A percentile compares a stretch with the other conserved stretches of the same genome.
These are phyloP conservation scores for Kwoniella heveanensis DNA, from an alignment of 768 basidiomycete species.

Conservation along the genomic window DNA sequence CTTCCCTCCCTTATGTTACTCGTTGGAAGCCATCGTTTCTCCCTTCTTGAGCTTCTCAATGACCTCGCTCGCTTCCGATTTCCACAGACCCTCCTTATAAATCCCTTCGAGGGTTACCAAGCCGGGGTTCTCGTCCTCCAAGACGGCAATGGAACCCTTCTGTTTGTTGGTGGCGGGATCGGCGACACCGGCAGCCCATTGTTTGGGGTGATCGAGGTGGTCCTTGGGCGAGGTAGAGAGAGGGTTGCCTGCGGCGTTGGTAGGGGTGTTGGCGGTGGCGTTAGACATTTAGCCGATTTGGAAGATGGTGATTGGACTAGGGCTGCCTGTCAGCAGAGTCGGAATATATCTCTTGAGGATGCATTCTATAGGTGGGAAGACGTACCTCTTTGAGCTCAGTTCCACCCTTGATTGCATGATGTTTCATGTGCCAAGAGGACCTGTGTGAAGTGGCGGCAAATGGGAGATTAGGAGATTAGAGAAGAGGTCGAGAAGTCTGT, in stretches of 20 bases:
- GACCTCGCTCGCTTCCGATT: slow-evolving; percentile 52
- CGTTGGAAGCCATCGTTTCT: slow-evolving; percentile 4
- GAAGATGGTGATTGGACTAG: too few relatives aligned
- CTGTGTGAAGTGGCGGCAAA: too few relatives aligned
- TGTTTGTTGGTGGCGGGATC: slow-evolving; percentile 50
- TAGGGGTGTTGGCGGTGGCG: slow-evolving; percentile 11
- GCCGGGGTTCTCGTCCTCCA: slow-evolving; percentile 40
- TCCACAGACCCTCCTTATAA: slow-evolving; percentile 41
- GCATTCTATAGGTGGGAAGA: too few relatives aligned
- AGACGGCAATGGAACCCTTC: slow-evolving; percentile 44
- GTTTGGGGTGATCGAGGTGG: slow-evolving; percentile 51
- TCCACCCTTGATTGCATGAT: too few relatives aligned
- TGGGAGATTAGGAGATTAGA: too few relatives aligned
- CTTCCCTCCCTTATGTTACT: slow-evolving; percentile 5
- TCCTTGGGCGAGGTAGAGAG: slow-evolving; percentile 44
- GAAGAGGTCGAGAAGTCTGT: too few relatives aligned
- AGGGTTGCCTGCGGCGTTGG: slow-evolving; percentile 21
- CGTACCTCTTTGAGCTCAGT: too few relatives aligned
- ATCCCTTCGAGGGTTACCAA: slow-evolving; percentile 28
- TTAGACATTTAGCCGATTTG: neutral
- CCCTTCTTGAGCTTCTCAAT: slow-evolving; percentile 52
- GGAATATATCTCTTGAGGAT: too few relatives aligned
- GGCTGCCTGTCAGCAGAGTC: too few relatives aligned
- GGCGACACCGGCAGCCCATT: slow-evolving; percentile 47
- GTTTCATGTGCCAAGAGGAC: too few relatives aligned